Evolutionary conservation across 2,329 filamentous ascomycete genomes (phyloP).

Genomic region (Penicillium sp.): DNA sequence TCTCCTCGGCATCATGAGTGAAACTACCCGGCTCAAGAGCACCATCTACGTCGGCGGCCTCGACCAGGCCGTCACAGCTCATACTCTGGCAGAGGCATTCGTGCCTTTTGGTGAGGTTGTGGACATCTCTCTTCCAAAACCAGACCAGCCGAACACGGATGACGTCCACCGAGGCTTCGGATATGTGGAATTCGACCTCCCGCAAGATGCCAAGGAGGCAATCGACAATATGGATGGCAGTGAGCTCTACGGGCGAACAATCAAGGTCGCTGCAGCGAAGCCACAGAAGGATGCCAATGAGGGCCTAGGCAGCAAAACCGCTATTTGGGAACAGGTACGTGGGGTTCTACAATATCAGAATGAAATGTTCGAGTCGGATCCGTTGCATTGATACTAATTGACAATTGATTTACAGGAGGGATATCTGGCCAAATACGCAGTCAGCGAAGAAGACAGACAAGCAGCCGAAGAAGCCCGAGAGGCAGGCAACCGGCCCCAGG

Average conservation of each 20-base stretch:
- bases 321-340: conserved; percentile 92
- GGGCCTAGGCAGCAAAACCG: conserved; percentile 87
- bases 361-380: neutral
- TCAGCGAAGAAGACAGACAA: conserved; percentile 73
- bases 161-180: conserved; percentile 89
- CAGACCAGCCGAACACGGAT: conserved; percentile 73
- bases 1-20: conserved; percentile 62
- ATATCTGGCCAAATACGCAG: conserved; percentile 86
- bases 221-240: conserved; percentile 99
- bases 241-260: conserved; percentile 86
- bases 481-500: conserved; percentile 59
- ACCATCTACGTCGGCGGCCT: conserved; percentile 93
- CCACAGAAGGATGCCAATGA: conserved; percentile 85
- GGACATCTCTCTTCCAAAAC: conserved; percentile 86
- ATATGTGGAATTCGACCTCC: conserved; percentile 90
- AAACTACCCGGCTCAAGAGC: conserved; percentile 78
- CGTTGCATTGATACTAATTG: conserved; percentile 21
- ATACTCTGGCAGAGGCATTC: conserved; percentile 84
- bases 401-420: conserved; percentile 67
- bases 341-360: neutral
- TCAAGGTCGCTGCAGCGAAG: conserved; percentile 91
- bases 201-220: conserved; percentile 84
- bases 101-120: conserved; percentile 95
- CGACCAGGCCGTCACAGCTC: conserved; percentile 70
- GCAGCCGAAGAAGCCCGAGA: conserved; percentile 57